These are phyloP conservation scores for Gomphus bonarii DNA, from an alignment of 1,284 basidiomycete species.

Conservation along the genomic window DNA sequence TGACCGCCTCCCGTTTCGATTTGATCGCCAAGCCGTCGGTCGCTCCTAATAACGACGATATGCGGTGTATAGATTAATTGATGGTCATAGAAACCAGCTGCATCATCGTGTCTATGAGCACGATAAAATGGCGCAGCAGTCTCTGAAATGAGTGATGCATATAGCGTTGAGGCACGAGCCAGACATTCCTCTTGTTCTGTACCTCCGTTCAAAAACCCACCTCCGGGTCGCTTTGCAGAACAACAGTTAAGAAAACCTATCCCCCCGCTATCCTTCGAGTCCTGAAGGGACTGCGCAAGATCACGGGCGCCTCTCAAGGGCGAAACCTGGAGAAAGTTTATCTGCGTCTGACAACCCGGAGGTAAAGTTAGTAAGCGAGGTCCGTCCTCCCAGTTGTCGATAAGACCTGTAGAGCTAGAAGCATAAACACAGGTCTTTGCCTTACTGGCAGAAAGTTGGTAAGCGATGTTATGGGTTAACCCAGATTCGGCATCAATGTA, in stretches of 20 bases:
- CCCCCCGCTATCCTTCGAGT: not conserved
- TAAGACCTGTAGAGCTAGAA: slow-evolving; percentile 2
- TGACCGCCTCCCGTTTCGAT: slow-evolving; percentile 1
- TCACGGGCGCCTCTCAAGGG: not conserved
- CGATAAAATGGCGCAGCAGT: slow-evolving; percentile 15
- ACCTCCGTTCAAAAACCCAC: slow-evolving; percentile 17
- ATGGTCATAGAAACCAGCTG: slow-evolving; percentile 17
- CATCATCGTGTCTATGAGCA: slow-evolving; percentile 16
- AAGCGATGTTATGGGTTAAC: not conserved
- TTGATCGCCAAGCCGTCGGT: slow-evolving; percentile 7
- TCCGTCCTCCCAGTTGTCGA: slow-evolving; percentile 3
- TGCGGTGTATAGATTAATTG: slow-evolving; percentile 17
- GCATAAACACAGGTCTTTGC: slow-evolving; percentile 3
- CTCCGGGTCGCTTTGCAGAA: slow-evolving; percentile 18
- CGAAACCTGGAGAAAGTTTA: not conserved
- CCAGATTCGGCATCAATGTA: slow-evolving; percentile 2
- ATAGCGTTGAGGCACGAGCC: slow-evolving; percentile 16
- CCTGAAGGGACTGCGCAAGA: slow-evolving; percentile 2
- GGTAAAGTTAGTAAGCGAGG: not conserved
- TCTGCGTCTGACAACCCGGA: not conserved
- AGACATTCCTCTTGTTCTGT: slow-evolving; percentile 19
- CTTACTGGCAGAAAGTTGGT: slow-evolving; percentile 1
- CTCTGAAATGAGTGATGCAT: slow-evolving; percentile 14
- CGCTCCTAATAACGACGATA: slow-evolving; percentile 15
- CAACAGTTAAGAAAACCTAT: slow-evolving; percentile 17